Evolutionary conservation across 495 filamentous ascomycete genomes (phyloP).

Genomic region (Annulohypoxylon moriforme): DNA sequence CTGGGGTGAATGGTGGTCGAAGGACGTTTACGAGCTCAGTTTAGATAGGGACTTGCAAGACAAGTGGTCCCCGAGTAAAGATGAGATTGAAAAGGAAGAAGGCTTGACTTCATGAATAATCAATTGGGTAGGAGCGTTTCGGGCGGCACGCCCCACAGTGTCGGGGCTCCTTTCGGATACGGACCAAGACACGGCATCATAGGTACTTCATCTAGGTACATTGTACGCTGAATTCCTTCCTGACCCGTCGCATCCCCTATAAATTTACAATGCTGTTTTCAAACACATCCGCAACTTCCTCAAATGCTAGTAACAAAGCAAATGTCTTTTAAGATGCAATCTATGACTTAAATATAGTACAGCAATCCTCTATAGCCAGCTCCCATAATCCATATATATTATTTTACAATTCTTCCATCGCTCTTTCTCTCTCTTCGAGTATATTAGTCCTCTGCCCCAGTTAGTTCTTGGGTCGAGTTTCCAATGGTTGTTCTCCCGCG

Average conservation of each 20-base stretch:
- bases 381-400: not conserved
- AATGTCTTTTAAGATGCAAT: not conserved
- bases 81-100: constrained; percentile 56
- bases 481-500: too few relatives aligned
- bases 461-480: not conserved
- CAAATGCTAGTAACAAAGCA: not conserved
- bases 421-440: too few relatives aligned
- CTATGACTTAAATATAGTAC: not conserved
- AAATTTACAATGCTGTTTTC: not conserved
- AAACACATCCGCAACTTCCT: not conserved
- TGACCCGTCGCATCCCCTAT: not conserved
- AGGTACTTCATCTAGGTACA: not conserved
- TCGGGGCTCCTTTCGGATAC: not conserved
- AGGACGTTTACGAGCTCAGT: constrained; percentile 50
- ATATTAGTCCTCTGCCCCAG: not conserved
- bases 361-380: not conserved
- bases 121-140: not conserved
- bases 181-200: not conserved
- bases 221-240: not conserved
- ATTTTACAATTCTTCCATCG: not conserved
- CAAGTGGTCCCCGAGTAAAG: constrained; percentile 56
- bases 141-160: not conserved
- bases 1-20: constrained; percentile 63
- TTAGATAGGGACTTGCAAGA: constrained; percentile 58
- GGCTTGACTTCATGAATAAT: constrained; percentile 32